Evolutionary conservation across 495 filamentous ascomycete species (phyloP), one percentile per base, ranked within the genome.

Genomic region (Talaromyces thailandensis): DNA sequence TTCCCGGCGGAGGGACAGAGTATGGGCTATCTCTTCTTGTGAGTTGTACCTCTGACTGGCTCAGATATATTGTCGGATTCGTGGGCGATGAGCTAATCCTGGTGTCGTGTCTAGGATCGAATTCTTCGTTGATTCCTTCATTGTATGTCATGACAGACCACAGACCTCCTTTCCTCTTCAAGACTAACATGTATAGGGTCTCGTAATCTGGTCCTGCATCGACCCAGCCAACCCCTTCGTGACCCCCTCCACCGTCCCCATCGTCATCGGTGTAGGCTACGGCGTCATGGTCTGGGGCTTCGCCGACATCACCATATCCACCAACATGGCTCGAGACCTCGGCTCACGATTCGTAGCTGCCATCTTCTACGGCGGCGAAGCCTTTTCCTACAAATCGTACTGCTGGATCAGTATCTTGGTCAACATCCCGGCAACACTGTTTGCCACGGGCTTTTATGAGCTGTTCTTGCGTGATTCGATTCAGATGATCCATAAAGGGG

Each of bases 141-240:
- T 82, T 64, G 73, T 71, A 61, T 50, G 71, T 62, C 7, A 21
- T 24, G 43, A 48, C 18, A 21, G 24, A 24, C 23, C 26, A 11
- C 51, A 55, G 23, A 0, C 51, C 24, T 11, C 14, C 28, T 25
- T 31, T 48, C 28, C 45, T n/a, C 18, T 2, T 26, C 18, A 21
- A 0, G 11, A 35, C 51, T 61, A 8, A 64, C 50, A 37, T 6
- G n/a, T 50, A 23, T 58, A 66, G 62, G 77, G 77, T 29, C 69
- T 82, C 51, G 73, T 83, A 16, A 82, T 82, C 67, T 83, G 81
- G 81, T 70, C 81, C 29, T 71, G 69, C 60, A 76, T 83, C 60
- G 81, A 82, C 65, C 80, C 79, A 1, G 79, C 79, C 5, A 83
- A 83, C 65, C 81, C 80, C 11, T 82, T 83, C 68, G 69, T 82